A percentile compares a stretch with the other conserved stretches of the same genome.
phyloP scores from a whole-genome alignment of 1,139 yeast genomes.

The Petasospora rhodanensis region DNA sequence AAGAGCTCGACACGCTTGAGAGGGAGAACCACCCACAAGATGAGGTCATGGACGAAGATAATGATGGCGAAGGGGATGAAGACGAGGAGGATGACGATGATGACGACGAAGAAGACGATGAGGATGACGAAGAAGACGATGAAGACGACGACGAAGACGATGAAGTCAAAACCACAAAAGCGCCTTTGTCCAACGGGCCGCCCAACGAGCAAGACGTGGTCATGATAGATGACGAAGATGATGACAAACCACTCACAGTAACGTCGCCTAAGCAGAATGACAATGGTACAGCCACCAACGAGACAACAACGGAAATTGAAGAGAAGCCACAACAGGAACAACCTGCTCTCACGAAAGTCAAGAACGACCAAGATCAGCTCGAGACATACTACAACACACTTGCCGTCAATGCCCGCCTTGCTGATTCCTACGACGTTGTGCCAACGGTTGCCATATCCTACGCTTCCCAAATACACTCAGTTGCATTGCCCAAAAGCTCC shows the following conservation, averaged over 20 bases:
- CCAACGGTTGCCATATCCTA: conserved; percentile 76
- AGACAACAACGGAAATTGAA: not conserved
- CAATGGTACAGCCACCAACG: not conserved
- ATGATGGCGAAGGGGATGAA: conserved; percentile 28
- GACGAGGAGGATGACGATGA: conserved; percentile 30
- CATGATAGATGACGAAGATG: conserved; percentile 23
- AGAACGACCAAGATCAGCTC: conserved; percentile 17
- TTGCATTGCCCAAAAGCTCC: conserved; percentile 78
- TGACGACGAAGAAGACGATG: conserved; percentile 28
- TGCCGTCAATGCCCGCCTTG: conserved; percentile 39
- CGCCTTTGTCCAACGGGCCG: too few relatives aligned
- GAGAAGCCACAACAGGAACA: not conserved
- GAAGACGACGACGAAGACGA: conserved; percentile 18
- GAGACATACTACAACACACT: conserved; percentile 37
- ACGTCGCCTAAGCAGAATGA: too few relatives aligned
- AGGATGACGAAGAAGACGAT: conserved; percentile 17
- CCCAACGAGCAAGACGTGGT: too few relatives aligned
- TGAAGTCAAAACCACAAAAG: conserved; percentile 24
- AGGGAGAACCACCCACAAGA: conserved; percentile 20
- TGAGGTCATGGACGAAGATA: conserved; percentile 30
- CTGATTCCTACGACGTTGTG: conserved; percentile 50
- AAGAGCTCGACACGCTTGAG: conserved; percentile 24
- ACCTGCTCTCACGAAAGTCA: not conserved
- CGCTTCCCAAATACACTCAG: conserved; percentile 64
- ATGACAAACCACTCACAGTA: too few relatives aligned